Conservation (phyloP, 768 basidiomycete species). For the Paxillus ammoniavirescens region DNA sequence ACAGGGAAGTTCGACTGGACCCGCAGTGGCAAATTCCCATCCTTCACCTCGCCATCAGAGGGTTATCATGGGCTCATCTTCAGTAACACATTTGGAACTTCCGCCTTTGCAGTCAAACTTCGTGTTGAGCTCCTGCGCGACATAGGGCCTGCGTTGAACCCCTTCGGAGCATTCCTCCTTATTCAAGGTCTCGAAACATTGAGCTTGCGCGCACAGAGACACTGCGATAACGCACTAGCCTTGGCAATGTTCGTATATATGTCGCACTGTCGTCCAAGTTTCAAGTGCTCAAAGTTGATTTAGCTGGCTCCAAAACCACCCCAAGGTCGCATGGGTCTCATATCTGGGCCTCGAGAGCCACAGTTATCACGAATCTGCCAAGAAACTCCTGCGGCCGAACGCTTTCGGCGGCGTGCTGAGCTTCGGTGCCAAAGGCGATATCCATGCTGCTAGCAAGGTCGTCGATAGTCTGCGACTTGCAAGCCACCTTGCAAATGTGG, state of each 20-base stretch:
- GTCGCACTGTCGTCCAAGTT: no score
- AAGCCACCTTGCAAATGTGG: conserved; percentile 73
- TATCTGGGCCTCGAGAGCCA: conserved; percentile 72
- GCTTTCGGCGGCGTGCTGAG: conserved; percentile 72
- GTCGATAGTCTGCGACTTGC: conserved; percentile 73
- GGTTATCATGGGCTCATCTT: conserved; percentile 56
- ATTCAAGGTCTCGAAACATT: conserved; percentile 64
- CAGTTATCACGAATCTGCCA: conserved; percentile 56
- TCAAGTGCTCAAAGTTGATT: no score
- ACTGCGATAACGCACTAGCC: conserved; percentile 53
- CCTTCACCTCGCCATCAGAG: conserved; percentile 53
- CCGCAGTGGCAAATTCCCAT: conserved; percentile 51
- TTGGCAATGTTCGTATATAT: conserved; percentile 40
- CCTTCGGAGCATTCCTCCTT: conserved; percentile 58
- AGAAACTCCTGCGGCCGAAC: conserved; percentile 48
- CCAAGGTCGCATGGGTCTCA: conserved; percentile 71
- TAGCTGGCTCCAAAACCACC: conserved; percentile 60
- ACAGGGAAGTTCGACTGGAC: conserved; percentile 59
- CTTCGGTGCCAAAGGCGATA: conserved; percentile 70
- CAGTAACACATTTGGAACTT: conserved; percentile 47
- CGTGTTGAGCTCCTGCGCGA: conserved; percentile 54
- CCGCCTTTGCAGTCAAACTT: conserved; percentile 51
- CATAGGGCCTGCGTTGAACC: conserved; percentile 50
- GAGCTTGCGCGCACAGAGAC: conserved; percentile 55
- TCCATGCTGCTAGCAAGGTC: conserved; percentile 49